phyloP scores from a whole-genome alignment of 345 rosid species.

The Dipteronia dyeriana region DNA sequence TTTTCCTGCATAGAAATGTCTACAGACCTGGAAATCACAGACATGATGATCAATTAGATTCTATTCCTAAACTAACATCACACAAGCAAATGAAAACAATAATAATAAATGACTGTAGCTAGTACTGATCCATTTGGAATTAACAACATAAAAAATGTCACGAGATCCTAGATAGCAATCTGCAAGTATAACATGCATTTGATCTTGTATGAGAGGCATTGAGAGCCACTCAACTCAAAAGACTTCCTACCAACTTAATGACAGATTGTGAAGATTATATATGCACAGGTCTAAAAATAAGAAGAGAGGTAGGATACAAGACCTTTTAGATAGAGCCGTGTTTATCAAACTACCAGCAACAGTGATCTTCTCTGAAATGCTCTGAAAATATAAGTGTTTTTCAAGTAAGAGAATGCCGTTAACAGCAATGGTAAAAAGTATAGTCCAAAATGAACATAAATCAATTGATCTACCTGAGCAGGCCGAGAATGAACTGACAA shows the following conservation, averaged over 20 bases:
- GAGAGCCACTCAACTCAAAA: slow-evolving; percentile 5
- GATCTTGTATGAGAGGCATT: not conserved
- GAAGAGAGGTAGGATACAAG: not conserved
- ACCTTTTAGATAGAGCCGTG: slow-evolving; percentile 17
- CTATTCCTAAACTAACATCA: not conserved
- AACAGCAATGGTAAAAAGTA: not conserved
- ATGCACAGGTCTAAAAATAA: not conserved
- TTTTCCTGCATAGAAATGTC: not conserved
- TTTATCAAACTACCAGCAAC: slow-evolving; percentile 1
- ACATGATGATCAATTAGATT: slow-evolving; percentile 9
- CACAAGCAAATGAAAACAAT: not conserved
- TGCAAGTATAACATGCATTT: too few species aligned
- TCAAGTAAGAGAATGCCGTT: not conserved
- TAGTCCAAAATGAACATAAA: not conserved
- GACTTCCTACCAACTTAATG: slow-evolving; percentile 11
- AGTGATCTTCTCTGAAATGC: slow-evolving; percentile 6
- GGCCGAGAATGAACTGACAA: slow-evolving; percentile 13
- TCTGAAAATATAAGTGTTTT: slow-evolving; percentile 16
- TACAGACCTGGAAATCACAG: slow-evolving; percentile 19
- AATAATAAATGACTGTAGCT: not conserved
- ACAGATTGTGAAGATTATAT: slow-evolving; percentile 8
- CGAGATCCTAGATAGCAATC: not conserved
- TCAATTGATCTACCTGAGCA: slow-evolving; percentile 16
- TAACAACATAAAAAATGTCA: not conserved
- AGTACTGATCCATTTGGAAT: not conserved